phyloP scores from a whole-genome alignment of 192 early-diverging fungal species.

The Entomortierella parvispora region DNA sequence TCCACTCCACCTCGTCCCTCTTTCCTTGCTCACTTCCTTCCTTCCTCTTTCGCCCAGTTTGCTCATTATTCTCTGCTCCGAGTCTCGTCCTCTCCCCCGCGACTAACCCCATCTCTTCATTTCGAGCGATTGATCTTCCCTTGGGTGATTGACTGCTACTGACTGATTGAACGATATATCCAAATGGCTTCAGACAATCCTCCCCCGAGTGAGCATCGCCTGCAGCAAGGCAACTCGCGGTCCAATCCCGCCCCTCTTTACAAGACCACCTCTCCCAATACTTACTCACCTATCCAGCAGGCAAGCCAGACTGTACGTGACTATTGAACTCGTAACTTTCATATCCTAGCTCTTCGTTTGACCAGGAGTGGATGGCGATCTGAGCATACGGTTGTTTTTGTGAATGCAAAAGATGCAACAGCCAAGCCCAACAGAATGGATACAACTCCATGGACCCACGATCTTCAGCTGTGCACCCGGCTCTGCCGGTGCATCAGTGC shows the following conservation, averaged over 20 bases:
- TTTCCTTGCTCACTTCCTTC: background rate
- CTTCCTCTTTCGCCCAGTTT: background rate
- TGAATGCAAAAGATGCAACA: no score
- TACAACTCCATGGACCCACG: no score
- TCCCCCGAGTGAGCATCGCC: slow-evolving; percentile 19
- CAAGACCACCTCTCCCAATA: background rate
- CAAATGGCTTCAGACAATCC: slow-evolving; percentile 49
- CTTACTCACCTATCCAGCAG: background rate
- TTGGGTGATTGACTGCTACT: background rate
- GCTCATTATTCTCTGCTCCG: no score
- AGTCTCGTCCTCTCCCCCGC: background rate
- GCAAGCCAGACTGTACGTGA: background rate
- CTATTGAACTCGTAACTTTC: no score
- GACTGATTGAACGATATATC: background rate
- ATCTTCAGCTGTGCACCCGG: no score
- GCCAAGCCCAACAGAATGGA: no score
- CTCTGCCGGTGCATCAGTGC: no score
- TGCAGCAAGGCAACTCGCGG: slow-evolving; percentile 2
- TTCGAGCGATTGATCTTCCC: background rate
- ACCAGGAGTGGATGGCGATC: no score
- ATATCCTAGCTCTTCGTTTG: no score
- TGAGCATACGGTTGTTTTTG: no score
- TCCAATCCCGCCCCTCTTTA: background rate
- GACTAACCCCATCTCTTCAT: background rate
- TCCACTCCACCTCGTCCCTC: slow-evolving; percentile 2